Base-by-base conservation (phyloP, 495 filamentous ascomycete genomes). In the Penicillium macrosclerotiorum region DNA sequence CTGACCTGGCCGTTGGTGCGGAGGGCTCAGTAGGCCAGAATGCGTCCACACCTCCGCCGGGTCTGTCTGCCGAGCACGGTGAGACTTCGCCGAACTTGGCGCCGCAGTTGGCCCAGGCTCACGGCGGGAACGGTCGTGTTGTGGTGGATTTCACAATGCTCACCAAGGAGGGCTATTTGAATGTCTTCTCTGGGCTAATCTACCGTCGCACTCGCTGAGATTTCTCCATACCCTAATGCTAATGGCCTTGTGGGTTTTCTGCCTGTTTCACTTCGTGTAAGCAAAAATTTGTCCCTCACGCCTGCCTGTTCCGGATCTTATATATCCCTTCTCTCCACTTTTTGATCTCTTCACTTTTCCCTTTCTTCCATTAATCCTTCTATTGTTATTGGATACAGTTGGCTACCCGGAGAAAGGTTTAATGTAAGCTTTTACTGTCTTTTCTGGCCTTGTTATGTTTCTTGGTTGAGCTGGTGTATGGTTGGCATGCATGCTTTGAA, bases 1-100 rank as follows among this genome's bases (percentile, higher is more conserved):
- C 83, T 2, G 82, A 86, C 51, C 59, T 87, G 12, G 83, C 83
- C 23, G 72, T 75, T 18, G 72, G 69, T 3, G 72, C 67, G 3
- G 72, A 75, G 39, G 70, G 69, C 22, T 66, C 66, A 7, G 68
- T 72, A 9, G 54, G 61, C 20, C 65, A 65, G 23, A 65, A 60
- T 26, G 57, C 58, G 4, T 59, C 67, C 0, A 52, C 58, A 0
- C 68, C 69, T 0, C 70, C 68, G 2, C 63, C 69, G 5, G 60
- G 51, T 23, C 50, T 69, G 5, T 48, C 59, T 12, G 55, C 52
- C 13, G 65, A 71, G 2, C 54, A 66, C 8, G 40, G 41, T 19
- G 65, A 64, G 9, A 46, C 62, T 0, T 67, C 65, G 6, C 59
- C 63, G 0, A 64, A 62, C 29, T 52, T 70, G 6, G 54, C 53